A percentile compares a stretch with the other conserved stretches of the same genome.
Evolutionary conservation across 1,139 yeast genomes (phyloP).

Genomic region (Waltiozyma sp.): DNA sequence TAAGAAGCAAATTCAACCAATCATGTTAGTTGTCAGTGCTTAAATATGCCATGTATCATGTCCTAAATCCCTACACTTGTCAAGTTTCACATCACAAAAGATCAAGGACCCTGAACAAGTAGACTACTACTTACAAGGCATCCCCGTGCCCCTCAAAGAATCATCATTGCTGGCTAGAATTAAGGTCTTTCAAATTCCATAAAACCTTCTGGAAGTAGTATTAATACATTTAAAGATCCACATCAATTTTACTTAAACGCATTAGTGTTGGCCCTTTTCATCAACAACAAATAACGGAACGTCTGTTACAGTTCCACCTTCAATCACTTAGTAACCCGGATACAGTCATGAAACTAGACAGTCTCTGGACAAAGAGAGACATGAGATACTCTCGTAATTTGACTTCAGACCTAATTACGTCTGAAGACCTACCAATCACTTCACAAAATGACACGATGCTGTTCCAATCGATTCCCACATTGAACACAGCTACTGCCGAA

Average conservation of each 20-base stretch:
- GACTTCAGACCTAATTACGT: background rate
- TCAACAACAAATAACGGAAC: background rate
- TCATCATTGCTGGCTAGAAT: no score
- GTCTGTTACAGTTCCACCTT: background rate
- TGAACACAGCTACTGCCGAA: background rate
- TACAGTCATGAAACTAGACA: background rate
- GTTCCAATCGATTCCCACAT: background rate
- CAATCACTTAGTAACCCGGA: background rate
- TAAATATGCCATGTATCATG: no score
- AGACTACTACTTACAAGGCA: no score
- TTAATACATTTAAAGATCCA: background rate
- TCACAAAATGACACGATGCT: background rate
- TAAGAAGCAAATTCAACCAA: no score
- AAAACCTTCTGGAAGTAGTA: background rate
- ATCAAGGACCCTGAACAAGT: no score
- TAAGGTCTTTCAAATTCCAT: no score
- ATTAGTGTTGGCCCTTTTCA: no score
- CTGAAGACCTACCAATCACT: background rate
- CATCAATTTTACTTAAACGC: no score
- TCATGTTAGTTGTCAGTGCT: no score
- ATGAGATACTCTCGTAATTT: background rate
- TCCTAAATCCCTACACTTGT: no score
- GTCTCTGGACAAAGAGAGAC: background rate
- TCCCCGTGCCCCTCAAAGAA: no score
- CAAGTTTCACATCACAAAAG: no score